These are phyloP conservation scores for Sporobolomyces pararoseus DNA, from an alignment of 768 basidiomycete genomes.

Conservation along the genomic window DNA sequence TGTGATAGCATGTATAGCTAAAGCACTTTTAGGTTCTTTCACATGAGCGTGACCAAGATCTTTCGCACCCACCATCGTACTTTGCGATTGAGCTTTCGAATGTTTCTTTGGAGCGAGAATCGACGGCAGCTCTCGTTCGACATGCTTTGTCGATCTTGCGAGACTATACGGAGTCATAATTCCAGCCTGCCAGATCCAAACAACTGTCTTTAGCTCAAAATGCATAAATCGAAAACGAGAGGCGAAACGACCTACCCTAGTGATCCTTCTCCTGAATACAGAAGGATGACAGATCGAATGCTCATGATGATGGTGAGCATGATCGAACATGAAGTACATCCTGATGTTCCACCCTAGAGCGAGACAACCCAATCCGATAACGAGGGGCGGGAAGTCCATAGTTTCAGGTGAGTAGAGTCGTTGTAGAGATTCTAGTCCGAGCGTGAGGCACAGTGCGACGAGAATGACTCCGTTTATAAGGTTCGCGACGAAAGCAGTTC, in stretches of 20 bases:
- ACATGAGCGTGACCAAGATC: too few relatives aligned
- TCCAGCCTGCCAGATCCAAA: neutral
- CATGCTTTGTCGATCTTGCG: neutral
- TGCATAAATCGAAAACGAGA: neutral
- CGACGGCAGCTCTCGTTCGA: neutral
- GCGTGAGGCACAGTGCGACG: constrained; percentile 26
- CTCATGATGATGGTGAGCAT: neutral
- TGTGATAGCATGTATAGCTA: constrained; percentile 12
- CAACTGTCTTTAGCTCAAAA: neutral
- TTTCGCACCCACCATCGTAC: too few relatives aligned
- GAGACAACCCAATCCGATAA: neutral
- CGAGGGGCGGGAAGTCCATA: constrained; percentile 16
- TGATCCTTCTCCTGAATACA: neutral
- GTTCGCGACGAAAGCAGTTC: constrained; percentile 25
- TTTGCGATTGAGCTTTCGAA: too few relatives aligned
- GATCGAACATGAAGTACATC: constrained; percentile 13
- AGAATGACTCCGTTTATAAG: constrained; percentile 28
- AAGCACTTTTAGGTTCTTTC: neutral
- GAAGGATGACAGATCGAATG: constrained; percentile 5
- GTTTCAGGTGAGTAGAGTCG: constrained; percentile 23
- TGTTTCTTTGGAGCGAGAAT: neutral
- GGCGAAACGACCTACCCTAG: neutral
- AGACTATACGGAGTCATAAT: neutral
- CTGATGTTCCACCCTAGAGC: constrained; percentile 15
- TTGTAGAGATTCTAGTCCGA: constrained; percentile 25